These are phyloP conservation scores for Penicillium sp. DNA, from an alignment of 2,329 filamentous ascomycete genomes.

Conservation along the genomic window DNA sequence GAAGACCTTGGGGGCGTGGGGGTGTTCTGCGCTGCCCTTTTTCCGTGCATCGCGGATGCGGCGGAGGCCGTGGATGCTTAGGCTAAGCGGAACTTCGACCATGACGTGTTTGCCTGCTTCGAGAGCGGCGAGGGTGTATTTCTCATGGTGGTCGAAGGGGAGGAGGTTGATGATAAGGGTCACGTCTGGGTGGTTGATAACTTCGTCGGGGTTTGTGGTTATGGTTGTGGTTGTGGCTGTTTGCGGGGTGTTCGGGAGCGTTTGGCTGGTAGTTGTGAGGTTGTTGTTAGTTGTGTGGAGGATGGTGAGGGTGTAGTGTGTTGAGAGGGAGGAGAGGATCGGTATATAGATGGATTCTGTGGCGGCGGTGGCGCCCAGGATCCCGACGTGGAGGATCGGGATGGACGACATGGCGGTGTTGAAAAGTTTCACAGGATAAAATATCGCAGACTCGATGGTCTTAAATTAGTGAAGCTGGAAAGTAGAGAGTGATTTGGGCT, in stretches of 20 bases:
- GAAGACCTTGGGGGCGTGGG: slow-evolving; percentile 48
- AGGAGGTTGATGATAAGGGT: slow-evolving; percentile 56
- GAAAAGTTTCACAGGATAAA: not conserved
- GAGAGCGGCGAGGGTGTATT: slow-evolving; percentile 55
- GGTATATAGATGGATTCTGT: slow-evolving; percentile 58
- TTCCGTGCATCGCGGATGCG: slow-evolving; percentile 50
- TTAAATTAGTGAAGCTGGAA: no score
- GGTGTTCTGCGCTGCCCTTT: slow-evolving; percentile 8
- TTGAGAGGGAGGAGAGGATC: slow-evolving; percentile 46
- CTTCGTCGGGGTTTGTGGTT: slow-evolving; percentile 37
- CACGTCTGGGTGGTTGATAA: slow-evolving; percentile 50
- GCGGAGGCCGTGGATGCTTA: slow-evolving; percentile 51
- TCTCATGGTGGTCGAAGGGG: slow-evolving; percentile 58
- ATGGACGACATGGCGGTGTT: slow-evolving; percentile 15
- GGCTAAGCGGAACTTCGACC: slow-evolving; percentile 60
- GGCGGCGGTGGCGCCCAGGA: slow-evolving; percentile 46
- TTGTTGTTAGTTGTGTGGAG: slow-evolving; percentile 49
- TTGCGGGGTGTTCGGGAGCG: slow-evolving; percentile 17
- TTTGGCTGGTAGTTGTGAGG: slow-evolving; percentile 7
- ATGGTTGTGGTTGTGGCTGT: slow-evolving; percentile 32
- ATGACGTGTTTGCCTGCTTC: slow-evolving; percentile 58
- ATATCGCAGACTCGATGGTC: not conserved
- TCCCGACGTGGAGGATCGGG: slow-evolving; percentile 34
- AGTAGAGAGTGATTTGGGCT: no score
- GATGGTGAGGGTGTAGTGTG: slow-evolving; percentile 49